A percentile compares a stretch with the other conserved stretches of the same genome.
Conservation (phyloP, 2,329 filamentous ascomycete species). For the Rugonectria rugulosa region DNA sequence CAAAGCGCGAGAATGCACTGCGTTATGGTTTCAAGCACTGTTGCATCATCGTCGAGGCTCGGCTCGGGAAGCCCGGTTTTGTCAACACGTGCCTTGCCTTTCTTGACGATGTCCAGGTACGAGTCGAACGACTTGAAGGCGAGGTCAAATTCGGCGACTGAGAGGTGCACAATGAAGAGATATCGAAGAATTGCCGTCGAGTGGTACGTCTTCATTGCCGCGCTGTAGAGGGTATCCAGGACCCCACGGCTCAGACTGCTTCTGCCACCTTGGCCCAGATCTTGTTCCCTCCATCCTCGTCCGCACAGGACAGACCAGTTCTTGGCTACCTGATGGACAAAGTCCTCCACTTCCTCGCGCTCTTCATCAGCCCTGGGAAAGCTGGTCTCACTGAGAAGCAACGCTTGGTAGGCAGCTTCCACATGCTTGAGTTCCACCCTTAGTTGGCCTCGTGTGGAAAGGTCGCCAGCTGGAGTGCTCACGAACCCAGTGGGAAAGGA, state of each 20-base stretch:
- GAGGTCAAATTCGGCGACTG: conserved; percentile 89
- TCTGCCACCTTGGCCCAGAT: conserved; percentile 83
- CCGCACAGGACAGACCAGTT: conserved; percentile 90
- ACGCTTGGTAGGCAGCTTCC: conserved; percentile 79
- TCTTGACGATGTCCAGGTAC: conserved; percentile 87
- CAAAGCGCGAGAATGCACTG: conserved; percentile 84
- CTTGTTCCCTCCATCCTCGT: conserved; percentile 78
- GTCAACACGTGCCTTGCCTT: conserved; percentile 82
- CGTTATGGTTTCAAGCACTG: conserved; percentile 78
- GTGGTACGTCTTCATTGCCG: conserved; percentile 93
- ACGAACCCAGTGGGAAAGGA: conserved; percentile 63
- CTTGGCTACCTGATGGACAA: conserved; percentile 78
- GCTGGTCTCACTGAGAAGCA: conserved; percentile 78
- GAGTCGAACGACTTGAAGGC: conserved; percentile 91
- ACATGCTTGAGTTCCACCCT: conserved; percentile 80
- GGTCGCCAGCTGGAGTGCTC: conserved; percentile 51
- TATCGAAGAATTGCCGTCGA: conserved; percentile 88
- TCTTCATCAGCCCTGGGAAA: conserved; percentile 87
- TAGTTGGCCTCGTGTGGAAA: conserved; percentile 69
- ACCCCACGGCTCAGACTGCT: conserved; percentile 77
- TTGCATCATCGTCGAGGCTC: conserved; percentile 80
- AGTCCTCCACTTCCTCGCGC: conserved; percentile 81
- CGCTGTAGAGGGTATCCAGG: conserved; percentile 87
- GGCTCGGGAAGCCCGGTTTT: conserved; percentile 77
- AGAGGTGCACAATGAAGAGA: conserved; percentile 86